These are phyloP conservation scores for Strobilomyces dryophilus DNA, from an alignment of 768 basidiomycete species.

Conservation along the genomic window DNA sequence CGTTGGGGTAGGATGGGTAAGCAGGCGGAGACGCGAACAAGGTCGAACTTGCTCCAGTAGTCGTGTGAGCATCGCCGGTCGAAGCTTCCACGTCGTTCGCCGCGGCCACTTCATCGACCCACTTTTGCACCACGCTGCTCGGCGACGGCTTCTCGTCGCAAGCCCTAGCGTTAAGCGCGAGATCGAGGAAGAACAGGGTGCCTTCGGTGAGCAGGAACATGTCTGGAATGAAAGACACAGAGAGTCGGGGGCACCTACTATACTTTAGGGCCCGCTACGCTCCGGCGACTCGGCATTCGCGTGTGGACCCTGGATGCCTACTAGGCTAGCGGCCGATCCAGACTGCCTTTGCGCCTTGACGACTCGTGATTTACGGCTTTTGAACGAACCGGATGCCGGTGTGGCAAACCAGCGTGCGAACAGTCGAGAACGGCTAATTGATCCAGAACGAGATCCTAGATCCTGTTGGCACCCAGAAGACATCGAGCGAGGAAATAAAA, in stretches of 20 bases:
- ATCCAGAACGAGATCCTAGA: too few relatives aligned
- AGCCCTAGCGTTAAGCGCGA: not conserved
- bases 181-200: conserved; percentile 3
- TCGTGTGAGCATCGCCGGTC: not conserved
- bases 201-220: conserved; percentile 6
- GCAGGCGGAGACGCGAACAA: not conserved
- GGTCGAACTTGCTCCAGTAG: not conserved
- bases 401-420: not conserved
- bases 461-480: too few relatives aligned
- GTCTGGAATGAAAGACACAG: not conserved
- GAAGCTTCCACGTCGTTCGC: not conserved
- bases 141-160: not conserved
- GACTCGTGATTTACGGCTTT: conserved; percentile 1
- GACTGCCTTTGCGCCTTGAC: not conserved
- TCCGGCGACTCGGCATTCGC: not conserved
- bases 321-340: not conserved
- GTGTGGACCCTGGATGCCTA: not conserved
- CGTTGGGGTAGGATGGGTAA: not conserved
- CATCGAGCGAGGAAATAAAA: too few relatives aligned
- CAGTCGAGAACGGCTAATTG: not conserved
- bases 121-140: not conserved
- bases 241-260: not conserved
- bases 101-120: conserved; percentile 1
- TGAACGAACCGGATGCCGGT: conserved; percentile 1
- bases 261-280: not conserved